These are phyloP conservation scores for Brettanomyces sp. DNA, from an alignment of 805 yeast species.

Conservation along the genomic window DNA sequence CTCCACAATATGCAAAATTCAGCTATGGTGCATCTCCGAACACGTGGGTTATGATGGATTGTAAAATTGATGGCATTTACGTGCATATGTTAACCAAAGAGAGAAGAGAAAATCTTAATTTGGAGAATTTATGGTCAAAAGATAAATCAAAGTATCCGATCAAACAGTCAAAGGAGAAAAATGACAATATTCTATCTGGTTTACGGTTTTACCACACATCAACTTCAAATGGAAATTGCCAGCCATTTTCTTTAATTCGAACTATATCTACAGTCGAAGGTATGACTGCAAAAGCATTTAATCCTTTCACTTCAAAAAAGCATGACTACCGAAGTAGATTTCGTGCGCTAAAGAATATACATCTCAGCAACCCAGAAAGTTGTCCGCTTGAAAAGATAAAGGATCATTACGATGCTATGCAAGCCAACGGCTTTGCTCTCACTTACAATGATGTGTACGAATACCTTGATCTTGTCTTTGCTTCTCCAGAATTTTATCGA, in stretches of 20 bases:
- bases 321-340: conserved; percentile 14
- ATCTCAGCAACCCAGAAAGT: conserved; percentile 11
- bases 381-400: conserved; percentile 14
- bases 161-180: conserved; percentile 9
- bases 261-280: background rate
- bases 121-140: conserved; percentile 56
- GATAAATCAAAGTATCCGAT: conserved; percentile 10
- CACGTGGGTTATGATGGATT: conserved; percentile 78
- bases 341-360: conserved; percentile 9
- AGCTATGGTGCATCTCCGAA: conserved; percentile 52
- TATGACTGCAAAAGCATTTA: conserved; percentile 5
- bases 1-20: conserved; percentile 42
- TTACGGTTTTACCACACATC: conserved; percentile 36
- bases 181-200: conserved; percentile 37
- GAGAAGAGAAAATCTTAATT: conserved; percentile 56
- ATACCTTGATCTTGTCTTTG: conserved; percentile 14
- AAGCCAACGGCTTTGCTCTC: conserved; percentile 19
- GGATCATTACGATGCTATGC: conserved; percentile 20
- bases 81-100: conserved; percentile 68
- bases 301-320: conserved; percentile 6
- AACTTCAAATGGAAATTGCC: background rate
- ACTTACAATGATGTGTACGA: conserved; percentile 13
- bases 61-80: conserved; percentile 49
- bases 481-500: conserved; percentile 21
- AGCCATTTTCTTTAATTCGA: background rate